Conservation (phyloP, 768 basidiomycete genomes). For the Suillus ampliporus region DNA sequence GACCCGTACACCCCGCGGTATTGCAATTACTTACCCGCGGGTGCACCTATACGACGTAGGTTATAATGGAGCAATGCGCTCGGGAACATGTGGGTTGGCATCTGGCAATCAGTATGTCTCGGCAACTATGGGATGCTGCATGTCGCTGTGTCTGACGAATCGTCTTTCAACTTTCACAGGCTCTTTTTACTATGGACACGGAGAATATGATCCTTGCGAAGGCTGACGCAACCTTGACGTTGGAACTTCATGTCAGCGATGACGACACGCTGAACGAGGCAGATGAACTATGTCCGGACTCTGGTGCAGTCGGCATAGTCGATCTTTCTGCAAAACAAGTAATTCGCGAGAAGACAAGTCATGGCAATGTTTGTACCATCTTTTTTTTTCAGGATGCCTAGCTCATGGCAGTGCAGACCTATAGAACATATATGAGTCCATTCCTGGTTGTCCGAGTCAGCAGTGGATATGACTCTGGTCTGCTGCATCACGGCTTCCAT, state of each 20-base stretch:
- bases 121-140: background rate
- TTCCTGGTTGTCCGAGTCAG: slow-evolving; percentile 74
- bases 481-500: slow-evolving; percentile 70
- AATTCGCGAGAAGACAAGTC: slow-evolving; percentile 62
- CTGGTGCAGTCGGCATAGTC: slow-evolving; percentile 70
- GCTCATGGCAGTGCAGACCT: slow-evolving; percentile 57
- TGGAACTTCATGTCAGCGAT: slow-evolving; percentile 54
- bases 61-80: slow-evolving; percentile 48
- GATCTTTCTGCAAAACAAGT: slow-evolving; percentile 56
- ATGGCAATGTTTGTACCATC: slow-evolving; percentile 62
- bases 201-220: slow-evolving; percentile 57
- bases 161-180: slow-evolving; percentile 10
- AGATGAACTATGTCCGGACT: slow-evolving; percentile 62
- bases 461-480: slow-evolving; percentile 71
- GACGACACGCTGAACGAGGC: slow-evolving; percentile 78
- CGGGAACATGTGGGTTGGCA: slow-evolving; percentile 69
- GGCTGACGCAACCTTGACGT: slow-evolving; percentile 50
- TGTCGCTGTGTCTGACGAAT: background rate
- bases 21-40: background rate
- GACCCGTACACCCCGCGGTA: background rate
- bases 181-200: slow-evolving; percentile 48
- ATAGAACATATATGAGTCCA: slow-evolving; percentile 64
- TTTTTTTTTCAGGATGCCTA: background rate
- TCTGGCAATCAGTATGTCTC: slow-evolving; percentile 55
- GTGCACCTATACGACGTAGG: background rate